phyloP scores from a whole-genome alignment of 768 basidiomycete species.

The Agaricus subrufescens region DNA sequence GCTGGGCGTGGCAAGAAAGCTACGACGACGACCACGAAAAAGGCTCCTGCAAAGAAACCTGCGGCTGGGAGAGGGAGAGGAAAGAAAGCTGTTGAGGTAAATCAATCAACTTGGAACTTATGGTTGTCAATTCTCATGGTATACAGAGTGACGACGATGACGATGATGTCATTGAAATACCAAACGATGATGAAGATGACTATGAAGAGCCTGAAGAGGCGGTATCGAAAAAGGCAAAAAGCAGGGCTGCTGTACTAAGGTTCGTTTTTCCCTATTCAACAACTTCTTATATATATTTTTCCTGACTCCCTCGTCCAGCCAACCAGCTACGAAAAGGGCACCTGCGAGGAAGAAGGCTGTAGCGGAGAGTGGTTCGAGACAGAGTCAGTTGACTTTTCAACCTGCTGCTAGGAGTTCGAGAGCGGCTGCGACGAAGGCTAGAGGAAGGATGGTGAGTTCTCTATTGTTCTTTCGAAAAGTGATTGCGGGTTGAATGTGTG shows the following conservation, averaged over 20 bases:
- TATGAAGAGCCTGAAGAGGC: constrained; percentile 42
- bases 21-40: constrained; percentile 29
- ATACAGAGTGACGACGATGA: constrained; percentile 10
- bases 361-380: constrained; percentile 32
- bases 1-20: constrained; percentile 24
- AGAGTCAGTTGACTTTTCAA: constrained; percentile 59
- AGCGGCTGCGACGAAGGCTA: constrained; percentile 67
- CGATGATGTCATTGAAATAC: constrained; percentile 42
- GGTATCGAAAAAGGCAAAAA: constrained; percentile 47
- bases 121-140: background rate
- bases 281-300: background rate
- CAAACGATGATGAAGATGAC: constrained; percentile 39
- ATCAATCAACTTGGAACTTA: background rate
- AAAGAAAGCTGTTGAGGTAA: constrained; percentile 43
- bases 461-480: background rate
- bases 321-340: constrained; percentile 37
- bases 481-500: too few relatives aligned
- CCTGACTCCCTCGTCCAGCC: constrained; percentile 15
- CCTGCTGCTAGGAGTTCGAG: constrained; percentile 55
- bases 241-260: constrained; percentile 64
- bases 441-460: constrained; percentile 48
- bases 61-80: constrained; percentile 43
- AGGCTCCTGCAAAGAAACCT: constrained; percentile 30
- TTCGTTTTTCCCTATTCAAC: constrained; percentile 21
- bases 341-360: constrained; percentile 51